Evolutionary conservation across 495 filamentous ascomycete genomes (phyloP).

Genomic region (Amorphotheca resinae): DNA sequence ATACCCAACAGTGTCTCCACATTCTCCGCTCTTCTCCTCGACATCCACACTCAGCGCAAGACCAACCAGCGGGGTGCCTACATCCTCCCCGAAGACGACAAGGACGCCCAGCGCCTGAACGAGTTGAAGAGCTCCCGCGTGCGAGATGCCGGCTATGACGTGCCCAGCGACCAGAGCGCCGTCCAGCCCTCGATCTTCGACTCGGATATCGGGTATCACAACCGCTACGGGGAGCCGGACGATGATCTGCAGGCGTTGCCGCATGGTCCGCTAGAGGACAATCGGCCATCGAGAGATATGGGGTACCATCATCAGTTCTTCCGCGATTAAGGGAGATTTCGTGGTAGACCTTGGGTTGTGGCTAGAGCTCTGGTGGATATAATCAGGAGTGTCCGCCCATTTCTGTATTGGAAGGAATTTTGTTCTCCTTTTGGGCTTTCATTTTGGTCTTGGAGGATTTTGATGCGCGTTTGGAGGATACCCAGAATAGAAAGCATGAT

Average conservation of each 20-base stretch:
- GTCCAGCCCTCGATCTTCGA: not conserved
- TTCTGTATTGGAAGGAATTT: too few relatives aligned
- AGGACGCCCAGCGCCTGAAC: conserved; percentile 8
- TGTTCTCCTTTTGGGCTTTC: not conserved
- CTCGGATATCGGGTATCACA: conserved; percentile 17
- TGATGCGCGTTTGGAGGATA: too few relatives aligned
- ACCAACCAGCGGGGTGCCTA: conserved; percentile 36
- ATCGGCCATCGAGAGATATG: conserved; percentile 1
- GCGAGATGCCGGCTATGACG: conserved; percentile 7
- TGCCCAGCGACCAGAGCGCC: conserved; percentile 5
- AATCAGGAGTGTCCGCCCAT: too few relatives aligned
- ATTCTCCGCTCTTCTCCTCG: conserved; percentile 36
- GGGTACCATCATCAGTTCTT: conserved; percentile 5
- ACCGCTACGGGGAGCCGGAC: conserved; percentile 16
- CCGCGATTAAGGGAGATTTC: not conserved
- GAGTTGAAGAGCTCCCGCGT: conserved; percentile 11
- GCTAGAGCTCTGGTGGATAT: too few relatives aligned
- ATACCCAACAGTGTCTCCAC: conserved; percentile 23
- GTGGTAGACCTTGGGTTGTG: too few relatives aligned
- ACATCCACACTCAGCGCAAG: conserved; percentile 34
- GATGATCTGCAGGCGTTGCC: conserved; percentile 1
- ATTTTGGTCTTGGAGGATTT: not conserved
- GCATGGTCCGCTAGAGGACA: conserved; percentile 7
- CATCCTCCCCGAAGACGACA: conserved; percentile 24
- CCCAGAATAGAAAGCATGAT: too few relatives aligned